A percentile compares a stretch with the other conserved stretches of the same genome.
phyloP scores from a whole-genome alignment of 108 stramenopile species.

The Cyclotella choctawhatcheeana region DNA sequence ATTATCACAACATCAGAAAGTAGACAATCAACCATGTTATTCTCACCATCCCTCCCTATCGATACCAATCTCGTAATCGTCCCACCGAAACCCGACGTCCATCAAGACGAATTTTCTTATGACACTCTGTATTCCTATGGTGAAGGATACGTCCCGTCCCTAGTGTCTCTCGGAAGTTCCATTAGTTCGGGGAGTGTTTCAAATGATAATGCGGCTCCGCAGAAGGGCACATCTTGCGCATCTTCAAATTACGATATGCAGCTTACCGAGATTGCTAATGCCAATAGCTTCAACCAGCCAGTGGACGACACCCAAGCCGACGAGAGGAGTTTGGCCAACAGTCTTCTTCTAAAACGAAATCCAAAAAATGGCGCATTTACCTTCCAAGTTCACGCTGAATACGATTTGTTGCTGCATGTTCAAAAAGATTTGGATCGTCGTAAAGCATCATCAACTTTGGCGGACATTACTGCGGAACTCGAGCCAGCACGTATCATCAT shows the following conservation, averaged over 20 bases:
- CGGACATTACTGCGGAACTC: conserved; percentile 2
- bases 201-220: no score
- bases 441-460: neutral
- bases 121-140: conserved; percentile 16
- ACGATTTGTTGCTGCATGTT: conserved; percentile 64
- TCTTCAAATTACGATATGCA: neutral
- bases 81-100: conserved; percentile 32
- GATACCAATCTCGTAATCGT: conserved; percentile 27
- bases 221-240: neutral
- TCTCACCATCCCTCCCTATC: conserved; percentile 1
- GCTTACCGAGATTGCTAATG: neutral
- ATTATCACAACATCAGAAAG: neutral
- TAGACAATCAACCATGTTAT: conserved; percentile 7
- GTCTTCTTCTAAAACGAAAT: conserved; percentile 26
- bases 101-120: conserved; percentile 26
- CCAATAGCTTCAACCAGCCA: neutral
- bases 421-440: conserved; percentile 43
- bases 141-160: neutral
- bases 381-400: conserved; percentile 46
- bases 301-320: neutral
- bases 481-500: conserved; percentile 43
- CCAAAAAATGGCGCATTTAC: conserved; percentile 54
- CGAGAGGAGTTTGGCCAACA: neutral
- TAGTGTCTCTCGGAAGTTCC: neutral
- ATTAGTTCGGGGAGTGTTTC: neutral